These are phyloP conservation scores for Ophiobolus disseminans DNA, from an alignment of 2,329 filamentous ascomycete species.

Conservation along the genomic window DNA sequence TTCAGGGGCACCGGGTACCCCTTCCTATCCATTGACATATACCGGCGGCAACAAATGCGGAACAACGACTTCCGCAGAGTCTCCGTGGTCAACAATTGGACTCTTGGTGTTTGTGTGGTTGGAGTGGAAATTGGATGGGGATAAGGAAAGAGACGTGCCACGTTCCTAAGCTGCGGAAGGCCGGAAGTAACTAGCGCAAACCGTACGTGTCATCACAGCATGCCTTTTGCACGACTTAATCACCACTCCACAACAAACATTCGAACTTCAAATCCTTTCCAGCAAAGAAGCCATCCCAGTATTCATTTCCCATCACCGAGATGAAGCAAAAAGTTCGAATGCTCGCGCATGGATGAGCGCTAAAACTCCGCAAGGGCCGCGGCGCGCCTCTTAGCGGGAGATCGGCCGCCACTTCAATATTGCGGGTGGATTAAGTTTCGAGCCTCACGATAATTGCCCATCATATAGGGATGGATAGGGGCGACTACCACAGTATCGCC, in stretches of 20 bases:
- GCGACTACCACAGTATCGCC: too few species aligned
- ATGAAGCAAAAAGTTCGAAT: too few species aligned
- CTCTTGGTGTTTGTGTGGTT: neutral
- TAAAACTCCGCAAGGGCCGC: neutral
- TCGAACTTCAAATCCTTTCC: too few species aligned
- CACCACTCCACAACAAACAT: neutral
- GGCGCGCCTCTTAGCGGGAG: conserved; percentile 7
- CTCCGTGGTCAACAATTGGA: neutral
- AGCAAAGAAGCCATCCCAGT: too few species aligned
- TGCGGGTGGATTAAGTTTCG: conserved; percentile 1
- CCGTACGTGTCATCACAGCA: neutral
- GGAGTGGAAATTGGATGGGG: conserved; percentile 11
- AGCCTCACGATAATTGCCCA: conserved; percentile 8
- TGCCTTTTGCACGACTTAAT: neutral
- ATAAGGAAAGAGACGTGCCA: neutral
- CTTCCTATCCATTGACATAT: neutral
- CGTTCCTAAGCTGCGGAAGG: neutral
- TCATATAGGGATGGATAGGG: neutral
- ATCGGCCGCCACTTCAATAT: conserved; percentile 8
- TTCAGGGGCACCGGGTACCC: conserved; percentile 10
- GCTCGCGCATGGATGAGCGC: too few species aligned
- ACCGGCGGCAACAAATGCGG: conserved; percentile 4
- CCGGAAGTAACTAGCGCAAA: neutral
- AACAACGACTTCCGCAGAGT: neutral
- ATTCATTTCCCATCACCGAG: too few species aligned